phyloP scores from a whole-genome alignment of 768 basidiomycete species.

The Cytidiella melzeri region DNA sequence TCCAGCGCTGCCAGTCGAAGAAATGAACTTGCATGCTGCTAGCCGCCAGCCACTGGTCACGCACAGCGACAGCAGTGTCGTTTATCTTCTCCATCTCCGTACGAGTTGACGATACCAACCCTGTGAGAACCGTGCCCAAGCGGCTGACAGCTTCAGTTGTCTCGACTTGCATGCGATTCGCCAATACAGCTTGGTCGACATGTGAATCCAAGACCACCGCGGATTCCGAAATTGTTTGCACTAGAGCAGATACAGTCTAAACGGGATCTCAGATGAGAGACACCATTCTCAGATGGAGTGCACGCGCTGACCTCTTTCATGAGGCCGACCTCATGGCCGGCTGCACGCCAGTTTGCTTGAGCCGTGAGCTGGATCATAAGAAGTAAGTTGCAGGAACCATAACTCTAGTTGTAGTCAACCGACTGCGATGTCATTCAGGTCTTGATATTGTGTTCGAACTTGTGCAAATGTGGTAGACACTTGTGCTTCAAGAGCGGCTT shows the following conservation, averaged over 20 bases:
- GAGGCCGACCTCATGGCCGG: not conserved
- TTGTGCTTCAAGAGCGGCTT: not conserved
- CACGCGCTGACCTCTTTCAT: not conserved
- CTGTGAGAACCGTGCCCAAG: conserved; percentile 31
- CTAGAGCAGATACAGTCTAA: not conserved
- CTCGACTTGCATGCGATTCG: conserved; percentile 32
- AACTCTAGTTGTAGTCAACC: not conserved
- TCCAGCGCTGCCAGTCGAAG: conserved; percentile 3
- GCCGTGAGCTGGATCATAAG: not conserved
- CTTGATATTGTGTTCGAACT: not conserved
- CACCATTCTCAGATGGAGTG: not conserved
- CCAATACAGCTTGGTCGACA: conserved; percentile 24
- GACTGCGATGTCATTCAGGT: not conserved
- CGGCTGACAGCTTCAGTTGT: conserved; percentile 29
- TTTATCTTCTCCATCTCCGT: conserved; percentile 43
- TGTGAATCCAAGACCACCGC: conserved; percentile 28
- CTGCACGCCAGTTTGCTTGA: not conserved
- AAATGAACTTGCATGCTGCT: not conserved
- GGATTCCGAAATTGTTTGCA: conserved; percentile 10
- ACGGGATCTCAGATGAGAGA: not conserved
- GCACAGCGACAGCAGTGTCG: conserved; percentile 32
- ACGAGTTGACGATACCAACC: conserved; percentile 34
- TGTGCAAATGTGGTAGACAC: not conserved
- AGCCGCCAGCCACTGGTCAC: conserved; percentile 21
- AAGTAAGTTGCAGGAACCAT: not conserved